Conservation (phyloP, 352 stramenopile species). For the Phytophthora multivora region DNA sequence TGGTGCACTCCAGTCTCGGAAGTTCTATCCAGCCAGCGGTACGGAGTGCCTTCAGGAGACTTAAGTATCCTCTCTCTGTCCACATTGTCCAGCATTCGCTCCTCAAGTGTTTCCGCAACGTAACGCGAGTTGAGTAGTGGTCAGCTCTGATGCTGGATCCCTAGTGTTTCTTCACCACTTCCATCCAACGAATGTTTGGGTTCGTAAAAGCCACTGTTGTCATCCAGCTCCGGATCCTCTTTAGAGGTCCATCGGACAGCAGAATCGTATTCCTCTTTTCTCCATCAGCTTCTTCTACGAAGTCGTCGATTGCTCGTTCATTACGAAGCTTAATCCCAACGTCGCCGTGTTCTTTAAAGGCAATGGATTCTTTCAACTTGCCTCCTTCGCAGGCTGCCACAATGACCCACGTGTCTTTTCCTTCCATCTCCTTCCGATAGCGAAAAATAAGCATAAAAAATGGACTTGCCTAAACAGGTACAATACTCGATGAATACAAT, state of each 20-base stretch:
- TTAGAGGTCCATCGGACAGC: neutral
- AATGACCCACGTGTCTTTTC: neutral
- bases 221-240: neutral
- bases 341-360: neutral
- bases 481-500: neutral
- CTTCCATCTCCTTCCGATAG: neutral
- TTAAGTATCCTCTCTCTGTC: too few species aligned
- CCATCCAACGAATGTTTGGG: neutral
- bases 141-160: neutral
- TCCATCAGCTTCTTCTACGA: neutral
- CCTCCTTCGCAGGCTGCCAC: neutral
- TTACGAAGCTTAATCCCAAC: neutral
- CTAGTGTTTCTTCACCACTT: neutral
- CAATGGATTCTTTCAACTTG: neutral
- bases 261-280: neutral
- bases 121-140: neutral
- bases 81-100: neutral
- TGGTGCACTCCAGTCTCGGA: too few species aligned
- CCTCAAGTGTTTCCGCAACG: neutral
- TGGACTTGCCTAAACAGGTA: neutral
- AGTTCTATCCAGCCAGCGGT: too few species aligned
- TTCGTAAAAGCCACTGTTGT: neutral
- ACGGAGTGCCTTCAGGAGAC: too few species aligned
- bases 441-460: neutral
- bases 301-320: neutral